phyloP scores from a whole-genome alignment of 2,329 filamentous ascomycete genomes.

The Aurifilum marmelostoma region DNA sequence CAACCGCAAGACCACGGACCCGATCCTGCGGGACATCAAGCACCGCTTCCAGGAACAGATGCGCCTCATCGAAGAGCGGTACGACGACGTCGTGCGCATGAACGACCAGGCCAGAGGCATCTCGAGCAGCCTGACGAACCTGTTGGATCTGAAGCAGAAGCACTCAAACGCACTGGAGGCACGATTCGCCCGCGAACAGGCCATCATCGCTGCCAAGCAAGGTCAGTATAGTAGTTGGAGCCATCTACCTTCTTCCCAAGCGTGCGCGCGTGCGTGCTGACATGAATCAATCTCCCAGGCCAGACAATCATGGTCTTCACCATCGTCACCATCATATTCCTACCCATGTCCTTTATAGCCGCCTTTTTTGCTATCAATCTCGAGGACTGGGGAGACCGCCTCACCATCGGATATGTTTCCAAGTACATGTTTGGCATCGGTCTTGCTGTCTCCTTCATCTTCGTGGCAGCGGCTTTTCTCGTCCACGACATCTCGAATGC shows the following conservation, averaged over 20 bases:
- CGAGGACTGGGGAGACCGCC: slow-evolving; percentile 47
- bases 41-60: slow-evolving; percentile 59
- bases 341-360: slow-evolving; percentile 49
- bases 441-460: slow-evolving; percentile 43
- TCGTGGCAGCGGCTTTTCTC: slow-evolving; percentile 44
- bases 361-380: slow-evolving; percentile 49
- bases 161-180: slow-evolving; percentile 70
- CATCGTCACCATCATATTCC: slow-evolving; percentile 49
- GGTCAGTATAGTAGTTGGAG: slow-evolving; percentile 25
- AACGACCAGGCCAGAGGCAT: slow-evolving; percentile 63
- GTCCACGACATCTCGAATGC: slow-evolving; percentile 40
- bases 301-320: slow-evolving; percentile 51
- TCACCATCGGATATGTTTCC: slow-evolving; percentile 35
- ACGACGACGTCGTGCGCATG: slow-evolving; percentile 65
- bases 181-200: slow-evolving; percentile 63
- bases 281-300: slow-evolving; percentile 24
- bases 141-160: slow-evolving; percentile 71
- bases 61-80: slow-evolving; percentile 58
- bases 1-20: slow-evolving; percentile 28
- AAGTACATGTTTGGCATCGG: slow-evolving; percentile 44
- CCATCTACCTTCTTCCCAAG: background rate
- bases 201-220: slow-evolving; percentile 59
- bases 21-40: slow-evolving; percentile 42
- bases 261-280: too few species aligned
- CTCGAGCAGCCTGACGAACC: slow-evolving; percentile 61